Base-by-base conservation (phyloP, 352 stramenopile species). In the Phytophthora crassamura region DNA sequence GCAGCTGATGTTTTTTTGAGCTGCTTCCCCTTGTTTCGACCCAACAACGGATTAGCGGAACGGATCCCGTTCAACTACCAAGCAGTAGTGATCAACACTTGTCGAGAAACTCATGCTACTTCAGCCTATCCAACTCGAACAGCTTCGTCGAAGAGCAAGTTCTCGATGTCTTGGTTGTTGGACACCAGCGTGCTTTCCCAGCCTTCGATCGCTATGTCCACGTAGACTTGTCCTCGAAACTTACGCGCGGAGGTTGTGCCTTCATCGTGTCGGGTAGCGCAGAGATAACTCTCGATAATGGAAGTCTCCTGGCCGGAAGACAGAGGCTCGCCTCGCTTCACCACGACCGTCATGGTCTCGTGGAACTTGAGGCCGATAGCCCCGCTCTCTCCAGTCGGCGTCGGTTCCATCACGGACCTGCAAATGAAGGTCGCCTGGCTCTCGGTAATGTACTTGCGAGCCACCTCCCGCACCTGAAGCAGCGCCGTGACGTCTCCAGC, bases 141-240 rank as follows among this genome's bases (percentile, higher is more conserved):
- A 0, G 60, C 52, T 5, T 74, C 69, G 14, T 82, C 65, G 25
- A 84, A 68, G 8, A 84, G 34, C 6, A 84, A 55, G 40, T 84
- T 84, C 46, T 84, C 76, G 22, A 82, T 74, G 34, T 77, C 72
- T 38, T 78, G 73, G 49, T 75, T 77, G 35, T 70, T 79, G 30
- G 64, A 67, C n/a, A 64, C n/a, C 22, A 72, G 46, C 10, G 59
- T 63, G 3, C 33, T 52, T 2, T 72, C 58, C 69, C 65, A 69
- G 43, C 75, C 63, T 49, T 84, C 46, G 14, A 63, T 64, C 7
- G 64, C 64, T 10, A 72, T 64, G n/a, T 72, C 64, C 16, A 72
- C 50, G 22, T 72, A 72, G 4, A 72, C 22, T 42, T 72, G 40
- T 1, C 64, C 64, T 56, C 64, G 50, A 35, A 68, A 72, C 14